Percentiles rank a stretch among this genome's conserved stretches.
Conservation (phyloP, 1,284 basidiomycete genomes). For the Volvariella volvacea region DNA sequence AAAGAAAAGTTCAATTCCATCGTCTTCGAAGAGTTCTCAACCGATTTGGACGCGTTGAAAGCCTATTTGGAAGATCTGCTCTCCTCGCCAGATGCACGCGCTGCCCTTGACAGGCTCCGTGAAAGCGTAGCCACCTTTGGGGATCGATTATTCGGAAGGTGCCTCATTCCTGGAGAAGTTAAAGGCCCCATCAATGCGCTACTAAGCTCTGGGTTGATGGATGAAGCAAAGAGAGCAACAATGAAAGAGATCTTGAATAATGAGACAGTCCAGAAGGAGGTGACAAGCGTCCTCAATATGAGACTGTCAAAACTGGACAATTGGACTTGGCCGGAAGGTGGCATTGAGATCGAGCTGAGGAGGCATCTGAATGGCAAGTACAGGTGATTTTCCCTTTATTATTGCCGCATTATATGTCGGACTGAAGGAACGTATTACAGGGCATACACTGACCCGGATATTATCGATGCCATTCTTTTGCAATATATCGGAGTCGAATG, state of each 20-base stretch:
- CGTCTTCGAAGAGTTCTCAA: slow-evolving; percentile 28
- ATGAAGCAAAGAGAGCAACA: slow-evolving; percentile 30
- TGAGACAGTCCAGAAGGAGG: slow-evolving; percentile 26
- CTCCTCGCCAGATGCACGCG: too few species aligned
- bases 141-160: too few species aligned
- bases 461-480: too few species aligned
- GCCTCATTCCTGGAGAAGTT: too few species aligned
- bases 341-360: slow-evolving; percentile 18
- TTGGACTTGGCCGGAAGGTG: slow-evolving; percentile 35
- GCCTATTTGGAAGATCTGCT: slow-evolving; percentile 29
- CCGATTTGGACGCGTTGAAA: slow-evolving; percentile 24
- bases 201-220: slow-evolving; percentile 27
- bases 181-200: slow-evolving; percentile 26
- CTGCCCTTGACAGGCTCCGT: too few species aligned
- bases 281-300: slow-evolving; percentile 38
- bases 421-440: too few species aligned
- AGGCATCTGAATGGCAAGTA: too few species aligned
- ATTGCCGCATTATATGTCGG: too few species aligned
- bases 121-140: too few species aligned
- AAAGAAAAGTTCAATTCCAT: slow-evolving; percentile 29
- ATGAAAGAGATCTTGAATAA: slow-evolving; percentile 33
- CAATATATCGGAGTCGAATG: slow-evolving; percentile 34
- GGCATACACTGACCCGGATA: too few species aligned
- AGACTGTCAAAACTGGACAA: slow-evolving; percentile 28
- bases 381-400: too few species aligned